Conservation (phyloP, 2,329 filamentous ascomycete genomes). For the Xylariaceae sp. region DNA sequence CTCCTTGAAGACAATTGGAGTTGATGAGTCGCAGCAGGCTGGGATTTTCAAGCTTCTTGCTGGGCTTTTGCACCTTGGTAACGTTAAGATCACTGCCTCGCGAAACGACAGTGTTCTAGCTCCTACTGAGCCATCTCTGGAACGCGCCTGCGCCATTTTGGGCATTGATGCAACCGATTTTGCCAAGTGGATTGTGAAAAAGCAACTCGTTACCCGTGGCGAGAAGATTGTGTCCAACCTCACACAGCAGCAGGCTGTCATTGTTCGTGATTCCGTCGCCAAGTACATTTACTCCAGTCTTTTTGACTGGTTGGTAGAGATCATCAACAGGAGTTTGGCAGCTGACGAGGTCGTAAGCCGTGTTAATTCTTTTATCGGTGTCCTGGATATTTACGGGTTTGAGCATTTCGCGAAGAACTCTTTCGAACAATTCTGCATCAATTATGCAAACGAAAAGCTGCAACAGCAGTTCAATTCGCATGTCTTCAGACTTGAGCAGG, state of each 20-base stretch:
- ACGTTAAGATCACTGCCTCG: conserved; percentile 90
- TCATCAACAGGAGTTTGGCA: conserved; percentile 86
- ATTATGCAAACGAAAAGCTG: conserved; percentile 98
- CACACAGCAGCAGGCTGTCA: conserved; percentile 85
- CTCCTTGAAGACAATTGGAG: conserved; percentile 84
- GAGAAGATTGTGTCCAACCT: conserved; percentile 98
- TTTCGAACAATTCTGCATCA: conserved; percentile 99
- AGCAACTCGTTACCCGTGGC: conserved; percentile 90
- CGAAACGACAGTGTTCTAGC: conserved; percentile 82
- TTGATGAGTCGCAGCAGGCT: conserved; percentile 66
- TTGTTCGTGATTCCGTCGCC: conserved; percentile 94
- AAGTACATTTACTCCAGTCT: conserved; percentile 98
- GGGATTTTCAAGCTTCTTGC: conserved; percentile 89
- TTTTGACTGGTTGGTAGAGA: conserved; percentile 99
- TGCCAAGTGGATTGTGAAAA: conserved; percentile 98
- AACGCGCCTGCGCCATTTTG: conserved; percentile 76
- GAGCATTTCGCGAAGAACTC: conserved; percentile 99
- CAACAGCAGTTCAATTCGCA: conserved; percentile 99
- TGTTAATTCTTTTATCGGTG: conserved; percentile 89
- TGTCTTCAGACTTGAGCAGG: conserved; percentile 97
- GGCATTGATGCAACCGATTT: conserved; percentile 85
- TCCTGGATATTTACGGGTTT: conserved; percentile 98
- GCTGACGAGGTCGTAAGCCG: conserved; percentile 80
- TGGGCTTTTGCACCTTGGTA: conserved; percentile 88
- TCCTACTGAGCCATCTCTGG: conserved; percentile 74